A percentile compares a stretch with the other conserved stretches of the same genome.
Evolutionary conservation across 805 yeast genomes (phyloP).

Genomic region (Candida methanosorbosa): DNA sequence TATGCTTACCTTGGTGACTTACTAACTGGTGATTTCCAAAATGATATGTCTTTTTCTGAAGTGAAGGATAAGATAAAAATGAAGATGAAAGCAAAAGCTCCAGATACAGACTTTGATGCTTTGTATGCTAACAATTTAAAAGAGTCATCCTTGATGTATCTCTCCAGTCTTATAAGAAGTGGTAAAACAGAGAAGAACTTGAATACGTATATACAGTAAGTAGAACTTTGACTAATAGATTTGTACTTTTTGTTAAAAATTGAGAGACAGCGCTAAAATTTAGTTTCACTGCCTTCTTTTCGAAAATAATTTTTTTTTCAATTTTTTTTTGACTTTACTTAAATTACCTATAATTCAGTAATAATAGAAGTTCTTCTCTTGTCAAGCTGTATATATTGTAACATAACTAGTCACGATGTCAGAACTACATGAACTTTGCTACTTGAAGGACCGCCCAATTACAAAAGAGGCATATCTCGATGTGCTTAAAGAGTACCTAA

Average conservation of each 20-base stretch:
- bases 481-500: slow-evolving; percentile 36
- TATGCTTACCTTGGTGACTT: slow-evolving; percentile 34
- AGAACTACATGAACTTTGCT: slow-evolving; percentile 62
- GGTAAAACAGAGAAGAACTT: slow-evolving; percentile 13
- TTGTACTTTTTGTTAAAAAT: too few species aligned
- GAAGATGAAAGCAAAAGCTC: not conserved
- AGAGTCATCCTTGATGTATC: slow-evolving; percentile 27
- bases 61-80: not conserved
- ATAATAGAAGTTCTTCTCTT: not conserved
- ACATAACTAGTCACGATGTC: slow-evolving; percentile 35
- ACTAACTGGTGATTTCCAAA: slow-evolving; percentile 16
- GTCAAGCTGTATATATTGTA: too few species aligned
- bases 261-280: too few species aligned
- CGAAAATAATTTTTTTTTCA: too few species aligned
- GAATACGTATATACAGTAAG: too few species aligned
- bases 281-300: too few species aligned
- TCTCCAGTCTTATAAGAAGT: slow-evolving; percentile 24
- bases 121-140: slow-evolving; percentile 13
- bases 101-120: slow-evolving; percentile 16
- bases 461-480: slow-evolving; percentile 30
- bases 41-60: not conserved
- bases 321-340: too few species aligned
- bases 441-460: slow-evolving; percentile 43
- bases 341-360: too few species aligned
- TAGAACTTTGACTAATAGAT: too few species aligned